Percentiles rank a stretch among this genome's conserved stretches.
Evolutionary conservation across 1,284 basidiomycete genomes (phyloP).

Genomic region (Paramarasmius palmivorus): DNA sequence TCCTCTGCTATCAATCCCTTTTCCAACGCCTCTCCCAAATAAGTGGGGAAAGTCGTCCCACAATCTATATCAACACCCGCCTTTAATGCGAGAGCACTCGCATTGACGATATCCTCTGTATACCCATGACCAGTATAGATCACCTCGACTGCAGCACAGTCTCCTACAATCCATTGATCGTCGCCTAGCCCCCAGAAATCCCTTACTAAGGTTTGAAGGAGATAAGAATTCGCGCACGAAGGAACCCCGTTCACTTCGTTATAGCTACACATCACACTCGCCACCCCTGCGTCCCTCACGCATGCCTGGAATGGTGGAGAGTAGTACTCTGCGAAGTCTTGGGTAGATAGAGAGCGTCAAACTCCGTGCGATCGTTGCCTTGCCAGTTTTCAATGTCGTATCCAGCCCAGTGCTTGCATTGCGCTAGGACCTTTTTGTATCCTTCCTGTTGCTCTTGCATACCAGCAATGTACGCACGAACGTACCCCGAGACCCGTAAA

Average conservation of each 20-base stretch:
- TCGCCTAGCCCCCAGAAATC: slow-evolving; percentile 52
- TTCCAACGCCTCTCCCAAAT: slow-evolving; percentile 47
- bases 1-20: slow-evolving; percentile 43
- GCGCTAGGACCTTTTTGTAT: slow-evolving; percentile 50
- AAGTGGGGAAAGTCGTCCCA: slow-evolving; percentile 40
- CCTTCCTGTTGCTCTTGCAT: slow-evolving; percentile 54
- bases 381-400: slow-evolving; percentile 60
- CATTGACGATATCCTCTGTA: slow-evolving; percentile 41
- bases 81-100: slow-evolving; percentile 49
- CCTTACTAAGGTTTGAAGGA: slow-evolving; percentile 52
- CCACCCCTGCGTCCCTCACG: slow-evolving; percentile 57
- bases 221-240: slow-evolving; percentile 50
- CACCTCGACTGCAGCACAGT: slow-evolving; percentile 33
- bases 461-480: slow-evolving; percentile 51
- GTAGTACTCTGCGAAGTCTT: slow-evolving; percentile 58
- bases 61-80: slow-evolving; percentile 60
- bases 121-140: slow-evolving; percentile 51
- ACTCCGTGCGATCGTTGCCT: slow-evolving; percentile 49
- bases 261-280: slow-evolving; percentile 60
- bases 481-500: slow-evolving; percentile 51
- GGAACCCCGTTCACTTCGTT: slow-evolving; percentile 63
- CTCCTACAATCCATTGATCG: slow-evolving; percentile 45
- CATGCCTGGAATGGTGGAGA: slow-evolving; percentile 55
- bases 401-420: slow-evolving; percentile 60
- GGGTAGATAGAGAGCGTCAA: slow-evolving; percentile 52